These are phyloP conservation scores for Biscogniauxia marginata DNA, from an alignment of 2,329 filamentous ascomycete species.

Conservation along the genomic window DNA sequence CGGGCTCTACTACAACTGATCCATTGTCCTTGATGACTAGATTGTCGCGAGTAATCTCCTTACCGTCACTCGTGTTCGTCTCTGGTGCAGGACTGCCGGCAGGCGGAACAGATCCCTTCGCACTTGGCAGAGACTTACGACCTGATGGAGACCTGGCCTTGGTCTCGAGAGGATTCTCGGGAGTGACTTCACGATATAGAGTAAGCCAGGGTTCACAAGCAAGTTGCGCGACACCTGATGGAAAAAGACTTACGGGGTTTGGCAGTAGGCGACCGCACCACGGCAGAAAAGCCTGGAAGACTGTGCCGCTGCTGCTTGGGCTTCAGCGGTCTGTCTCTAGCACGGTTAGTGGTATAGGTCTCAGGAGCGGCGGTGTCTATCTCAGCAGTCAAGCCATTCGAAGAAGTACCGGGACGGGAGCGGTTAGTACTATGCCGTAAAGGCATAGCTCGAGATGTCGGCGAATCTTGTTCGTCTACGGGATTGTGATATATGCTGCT, in stretches of 20 bases:
- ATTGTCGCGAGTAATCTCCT: constrained; percentile 45
- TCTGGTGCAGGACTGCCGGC: constrained; percentile 20
- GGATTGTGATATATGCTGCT: constrained; percentile 34
- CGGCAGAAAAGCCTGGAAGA: constrained; percentile 25
- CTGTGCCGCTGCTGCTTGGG: constrained; percentile 32
- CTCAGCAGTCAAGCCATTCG: constrained; percentile 17
- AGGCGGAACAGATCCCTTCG: constrained; percentile 24
- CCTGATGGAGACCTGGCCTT: constrained; percentile 28
- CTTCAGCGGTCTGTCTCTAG: constrained; percentile 24
- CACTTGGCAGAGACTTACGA: constrained; percentile 31
- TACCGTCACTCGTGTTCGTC: constrained; percentile 10
- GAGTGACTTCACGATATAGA: constrained; percentile 13
- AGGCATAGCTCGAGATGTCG: constrained; percentile 24
- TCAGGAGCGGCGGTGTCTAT: constrained; percentile 8
- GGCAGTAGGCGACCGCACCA: constrained; percentile 10
- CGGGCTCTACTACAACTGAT: constrained; percentile 47
- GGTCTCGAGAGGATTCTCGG: constrained; percentile 19
- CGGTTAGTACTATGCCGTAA: constrained; percentile 18
- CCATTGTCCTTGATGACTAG: constrained; percentile 50
- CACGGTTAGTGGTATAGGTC: constrained; percentile 3
- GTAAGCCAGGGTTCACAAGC: constrained; percentile 11
- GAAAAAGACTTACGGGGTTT: constrained; percentile 15
- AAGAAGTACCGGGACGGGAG: constrained; percentile 6
- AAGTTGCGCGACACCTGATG: no score
- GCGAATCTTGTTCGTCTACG: constrained; percentile 25